Evolutionary conservation across 345 rosid genomes (phyloP), one percentile per base, ranked within the genome.

Genomic region (Kandelia obovata): DNA sequence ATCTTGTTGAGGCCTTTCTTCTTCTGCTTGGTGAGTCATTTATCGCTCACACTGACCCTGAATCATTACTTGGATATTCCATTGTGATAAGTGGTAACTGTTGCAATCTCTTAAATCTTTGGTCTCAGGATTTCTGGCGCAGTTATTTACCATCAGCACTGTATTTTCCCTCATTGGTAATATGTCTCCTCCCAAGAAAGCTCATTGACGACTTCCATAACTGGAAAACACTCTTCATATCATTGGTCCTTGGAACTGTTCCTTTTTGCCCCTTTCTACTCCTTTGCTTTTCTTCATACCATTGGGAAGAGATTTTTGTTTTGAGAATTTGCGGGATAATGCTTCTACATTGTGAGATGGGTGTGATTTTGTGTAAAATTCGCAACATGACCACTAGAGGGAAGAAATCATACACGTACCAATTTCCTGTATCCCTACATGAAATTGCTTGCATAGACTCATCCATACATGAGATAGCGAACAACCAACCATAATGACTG

Each of bases 181-280:
- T 66, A 89, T 91, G 96, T 87, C 97, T 73, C 97, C 91, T 3
- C 92, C 91, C 51, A 86, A 87, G 64, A 89, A 77, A 82, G 71
- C 83, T 81, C 83, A 84, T 61, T 84, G 78, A 57, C 30, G 11
- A 28, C 4, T 47, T 53, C 7, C 56, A 58, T 59, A 67, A 61
- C 62, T 13, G 30, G 57, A 67, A 17, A 47, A 28, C 28, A 53
- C 13, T 23, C 6, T 21, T 9, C 59, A 55, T 25, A 5, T 55
- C 59, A 55, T 21, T 0, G 30, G 17, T 10, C 28, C 15, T 9
- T 9, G 5, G 58, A n/a, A 16, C 30, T 0, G 13, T 55, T 55
- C 6, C 59, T 23, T 55, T 23, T 26, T 21, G 28, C 11, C 49
- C 17, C 17, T 13, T 3, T 10, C 46, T 39, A 11, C 4, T 10